Evolutionary conservation across 2,329 filamentous ascomycete genomes (phyloP), one percentile per base, ranked within the genome.

Genomic region (Diaporthe destruens): DNA sequence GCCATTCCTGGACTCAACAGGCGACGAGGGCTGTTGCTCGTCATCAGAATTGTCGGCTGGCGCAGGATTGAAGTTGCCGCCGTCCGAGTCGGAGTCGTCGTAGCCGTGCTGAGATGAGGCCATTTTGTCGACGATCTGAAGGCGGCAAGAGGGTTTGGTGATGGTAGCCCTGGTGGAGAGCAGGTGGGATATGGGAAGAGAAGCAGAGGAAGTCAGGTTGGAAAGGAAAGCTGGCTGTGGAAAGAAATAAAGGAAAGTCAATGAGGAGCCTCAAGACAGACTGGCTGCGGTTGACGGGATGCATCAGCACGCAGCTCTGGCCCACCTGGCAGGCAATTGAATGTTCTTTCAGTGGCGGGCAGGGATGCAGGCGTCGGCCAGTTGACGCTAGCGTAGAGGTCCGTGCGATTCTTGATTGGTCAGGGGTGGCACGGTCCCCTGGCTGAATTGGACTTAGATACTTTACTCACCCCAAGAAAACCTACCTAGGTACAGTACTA

Each of bases 1-100:
- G 39, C 80, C 79, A 18, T 80, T 69, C 44, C 74, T 44, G 75
- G 74, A 71, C 74, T 74, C 59, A 69, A 74, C 71, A 32, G 72
- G 72, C 71, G 67, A 70, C 71, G 72, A 74, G 68, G 79, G 77
- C 34, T 54, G 69, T 42, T 53, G 73, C 74, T 94, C 93, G 65
- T 90, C 91, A 76, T 96, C 94, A 3, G 93, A 96, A 44, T 90
- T 79, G 72, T 94, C 90, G 74, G 90, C 92, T 25, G 92, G 92
- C 63, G 88, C 90, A 66, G 95, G 95, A 81, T 98, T 97, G 87
- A 98, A 98, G 81, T 96, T 93, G 74, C 93, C 92, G 77, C 97
- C 95, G 66, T 96, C 94, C 56, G 93, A 92, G 71, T 94, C 92
- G 73, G 89, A 91, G 74, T 91, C 89, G 78, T 90, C 86, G 79